Percentiles rank a stretch among this genome's conserved stretches.
phyloP scores from a whole-genome alignment of 163 green algal genomes.

The Scenedesmus sp. region DNA sequence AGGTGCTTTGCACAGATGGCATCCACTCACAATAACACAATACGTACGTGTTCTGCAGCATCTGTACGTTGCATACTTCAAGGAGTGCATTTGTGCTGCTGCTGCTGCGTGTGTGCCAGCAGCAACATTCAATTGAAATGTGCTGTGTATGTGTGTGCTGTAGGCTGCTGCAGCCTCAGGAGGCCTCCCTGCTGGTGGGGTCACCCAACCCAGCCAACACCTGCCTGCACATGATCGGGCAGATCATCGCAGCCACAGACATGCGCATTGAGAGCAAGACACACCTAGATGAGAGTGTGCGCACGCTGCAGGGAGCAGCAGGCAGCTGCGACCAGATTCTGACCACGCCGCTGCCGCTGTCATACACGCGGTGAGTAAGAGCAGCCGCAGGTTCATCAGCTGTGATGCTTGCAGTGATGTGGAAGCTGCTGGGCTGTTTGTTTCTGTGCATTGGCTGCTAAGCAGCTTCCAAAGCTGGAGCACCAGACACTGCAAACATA shows the following conservation, averaged over 20 bases:
- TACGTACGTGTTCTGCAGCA: not conserved
- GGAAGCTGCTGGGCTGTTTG: too few relatives aligned
- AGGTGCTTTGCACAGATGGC: not conserved
- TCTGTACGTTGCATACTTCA: not conserved
- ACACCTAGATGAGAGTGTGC: constrained; percentile 40
- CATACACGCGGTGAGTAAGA: constrained; percentile 53
- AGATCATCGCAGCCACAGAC: constrained; percentile 17
- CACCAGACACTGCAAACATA: too few relatives aligned
- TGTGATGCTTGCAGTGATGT: constrained; percentile 56
- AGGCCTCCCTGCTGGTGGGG: not conserved
- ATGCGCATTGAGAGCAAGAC: constrained; percentile 51
- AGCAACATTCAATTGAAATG: too few relatives aligned
- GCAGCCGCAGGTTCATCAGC: constrained; percentile 61
- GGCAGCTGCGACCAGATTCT: constrained; percentile 45
- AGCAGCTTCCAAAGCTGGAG: constrained; percentile 10
- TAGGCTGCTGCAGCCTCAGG: constrained; percentile 28
- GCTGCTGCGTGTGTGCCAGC: not conserved
- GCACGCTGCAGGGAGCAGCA: not conserved
- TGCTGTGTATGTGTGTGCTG: not conserved
- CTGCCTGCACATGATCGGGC: constrained; percentile 18
- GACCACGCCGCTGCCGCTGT: constrained; percentile 32
- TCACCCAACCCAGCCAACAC: constrained; percentile 8
- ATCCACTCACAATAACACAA: not conserved
- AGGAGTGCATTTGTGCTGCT: not conserved
- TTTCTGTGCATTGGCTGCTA: not conserved